Base-by-base conservation (phyloP, 306 rosid genomes). In the Trifolium fragiferum region DNA sequence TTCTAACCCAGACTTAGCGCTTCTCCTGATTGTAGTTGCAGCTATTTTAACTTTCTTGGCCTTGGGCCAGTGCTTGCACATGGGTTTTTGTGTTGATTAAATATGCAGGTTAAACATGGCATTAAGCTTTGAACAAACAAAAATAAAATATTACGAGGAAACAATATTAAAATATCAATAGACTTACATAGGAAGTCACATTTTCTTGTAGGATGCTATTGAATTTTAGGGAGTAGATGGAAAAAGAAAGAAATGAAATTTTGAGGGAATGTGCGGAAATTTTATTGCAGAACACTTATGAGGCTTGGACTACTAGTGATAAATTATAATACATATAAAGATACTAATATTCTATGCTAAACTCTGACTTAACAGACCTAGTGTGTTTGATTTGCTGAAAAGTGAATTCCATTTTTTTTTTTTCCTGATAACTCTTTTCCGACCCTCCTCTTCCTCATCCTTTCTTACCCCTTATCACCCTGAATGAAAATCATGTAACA, bases 291-390 rank as follows among this genome's bases (percentile, higher is more conserved):
- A 27, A 27, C 32, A 27, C 27, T 70, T 10, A 11, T n/a, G 8
- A 10, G 43, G 66, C 43, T 16, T 21, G 21, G 53, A 55, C 2
- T 5, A 55, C 14, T 55, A 38, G 53, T 21, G 54, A 23, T 35
- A 55, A 55, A 55, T 55, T 53, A 1, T 54, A 55, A 10, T 23
- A 23, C 67, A 9, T 40, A 40, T 40, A 57, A 72, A 72, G 12
- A 40, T 23, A 23, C 76, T 40, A 55, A 14, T 40, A 23, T 57
- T 58, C 23, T 37, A 38, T 58, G 44, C 44, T 70, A 70, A 70
- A 51, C 38, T 25, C 23, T 41, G 68, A 58, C 44, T 13, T 40
- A 3, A n/a, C 0, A 16, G 16, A 38, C 30, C 27, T 9, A 12
- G 30, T 25, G 30, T 25, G 30, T 25, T 25, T 25, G 30, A 25